These are phyloP conservation scores for Aspergillus amoenus DNA, from an alignment of 2,329 filamentous ascomycete species.

Conservation along the genomic window DNA sequence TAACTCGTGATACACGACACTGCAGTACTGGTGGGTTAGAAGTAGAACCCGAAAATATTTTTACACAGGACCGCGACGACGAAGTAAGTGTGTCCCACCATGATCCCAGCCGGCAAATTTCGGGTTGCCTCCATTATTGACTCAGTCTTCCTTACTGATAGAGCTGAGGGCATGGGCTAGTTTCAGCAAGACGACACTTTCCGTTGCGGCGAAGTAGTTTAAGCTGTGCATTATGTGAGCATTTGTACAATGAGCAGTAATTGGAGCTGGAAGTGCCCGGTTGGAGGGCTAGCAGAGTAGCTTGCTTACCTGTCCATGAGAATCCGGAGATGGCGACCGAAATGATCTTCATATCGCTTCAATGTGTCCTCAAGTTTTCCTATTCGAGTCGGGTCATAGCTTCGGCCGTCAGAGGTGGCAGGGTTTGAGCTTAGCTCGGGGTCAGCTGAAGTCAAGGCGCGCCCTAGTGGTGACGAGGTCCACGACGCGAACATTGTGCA, in stretches of 20 bases:
- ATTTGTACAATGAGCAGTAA: neutral
- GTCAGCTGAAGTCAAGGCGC: conserved; percentile 80
- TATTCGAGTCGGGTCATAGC: conserved; percentile 61
- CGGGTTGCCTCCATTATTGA: neutral
- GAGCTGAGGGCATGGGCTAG: conserved; percentile 52
- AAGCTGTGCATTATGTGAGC: conserved; percentile 42
- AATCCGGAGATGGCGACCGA: conserved; percentile 88
- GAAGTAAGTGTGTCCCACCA: neutral
- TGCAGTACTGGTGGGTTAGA: neutral
- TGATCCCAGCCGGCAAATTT: neutral
- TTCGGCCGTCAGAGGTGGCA: conserved; percentile 35
- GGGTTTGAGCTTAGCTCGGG: conserved; percentile 61
- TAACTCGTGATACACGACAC: neutral
- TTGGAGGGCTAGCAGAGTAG: neutral
- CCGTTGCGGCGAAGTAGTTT: conserved; percentile 95
- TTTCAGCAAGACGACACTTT: conserved; percentile 90
- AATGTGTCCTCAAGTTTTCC: conserved; percentile 83
- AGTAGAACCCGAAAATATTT: neutral
- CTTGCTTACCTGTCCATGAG: conserved; percentile 71
- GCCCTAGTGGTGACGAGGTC: conserved; percentile 74
- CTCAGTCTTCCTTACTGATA: conserved; percentile 44
- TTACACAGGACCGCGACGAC: neutral
- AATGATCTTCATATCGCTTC: conserved; percentile 89
- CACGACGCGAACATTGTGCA: conserved; percentile 93
- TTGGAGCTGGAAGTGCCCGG: neutral